Evolutionary conservation across 2,329 filamentous ascomycete genomes (phyloP).

Genomic region (Myrmaecium sp.): DNA sequence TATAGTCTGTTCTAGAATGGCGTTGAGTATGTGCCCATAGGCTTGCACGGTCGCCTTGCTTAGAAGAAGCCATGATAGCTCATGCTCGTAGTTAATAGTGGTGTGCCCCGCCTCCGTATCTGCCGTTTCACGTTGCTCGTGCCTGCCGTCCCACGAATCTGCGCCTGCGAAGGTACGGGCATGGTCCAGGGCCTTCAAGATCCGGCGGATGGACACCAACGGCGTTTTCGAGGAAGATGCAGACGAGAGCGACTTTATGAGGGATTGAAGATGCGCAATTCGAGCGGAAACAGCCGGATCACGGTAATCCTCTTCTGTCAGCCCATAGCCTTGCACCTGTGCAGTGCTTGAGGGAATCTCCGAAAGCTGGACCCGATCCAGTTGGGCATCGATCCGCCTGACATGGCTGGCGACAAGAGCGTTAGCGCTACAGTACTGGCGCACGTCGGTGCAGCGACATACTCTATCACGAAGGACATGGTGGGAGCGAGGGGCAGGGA

Average conservation of each 20-base stretch:
- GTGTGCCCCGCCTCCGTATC: slow-evolving; percentile 7
- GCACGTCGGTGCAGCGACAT: slow-evolving; percentile 6
- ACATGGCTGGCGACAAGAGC: slow-evolving; percentile 28
- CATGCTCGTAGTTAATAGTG: slow-evolving; percentile 46
- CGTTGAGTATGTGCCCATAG: slow-evolving; percentile 64
- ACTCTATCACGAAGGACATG: slow-evolving; percentile 28
- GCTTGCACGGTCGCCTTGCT: slow-evolving; percentile 86
- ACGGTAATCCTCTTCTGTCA: slow-evolving; percentile 9
- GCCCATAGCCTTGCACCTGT: background rate
- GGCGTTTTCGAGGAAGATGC: slow-evolving; percentile 47
- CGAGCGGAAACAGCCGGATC: slow-evolving; percentile 28
- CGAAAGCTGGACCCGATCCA: slow-evolving; percentile 39
- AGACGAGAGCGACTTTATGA: slow-evolving; percentile 56
- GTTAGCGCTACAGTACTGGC: slow-evolving; percentile 1
- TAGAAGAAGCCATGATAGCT: slow-evolving; percentile 79
- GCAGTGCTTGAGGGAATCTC: slow-evolving; percentile 9
- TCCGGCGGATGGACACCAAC: slow-evolving; percentile 37
- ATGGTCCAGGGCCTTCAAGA: slow-evolving; percentile 46
- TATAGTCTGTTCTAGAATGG: slow-evolving; percentile 66
- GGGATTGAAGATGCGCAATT: slow-evolving; percentile 41
- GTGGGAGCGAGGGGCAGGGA: too few relatives aligned
- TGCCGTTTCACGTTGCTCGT: slow-evolving; percentile 13
- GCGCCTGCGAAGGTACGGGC: too few relatives aligned
- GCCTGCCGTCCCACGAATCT: slow-evolving; percentile 20
- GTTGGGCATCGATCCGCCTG: slow-evolving; percentile 37